Percentiles rank a stretch among this genome's conserved stretches.
Evolutionary conservation across 192 early-diverging fungal species (phyloP).

Genomic region (Backusella mclennaniae): DNA sequence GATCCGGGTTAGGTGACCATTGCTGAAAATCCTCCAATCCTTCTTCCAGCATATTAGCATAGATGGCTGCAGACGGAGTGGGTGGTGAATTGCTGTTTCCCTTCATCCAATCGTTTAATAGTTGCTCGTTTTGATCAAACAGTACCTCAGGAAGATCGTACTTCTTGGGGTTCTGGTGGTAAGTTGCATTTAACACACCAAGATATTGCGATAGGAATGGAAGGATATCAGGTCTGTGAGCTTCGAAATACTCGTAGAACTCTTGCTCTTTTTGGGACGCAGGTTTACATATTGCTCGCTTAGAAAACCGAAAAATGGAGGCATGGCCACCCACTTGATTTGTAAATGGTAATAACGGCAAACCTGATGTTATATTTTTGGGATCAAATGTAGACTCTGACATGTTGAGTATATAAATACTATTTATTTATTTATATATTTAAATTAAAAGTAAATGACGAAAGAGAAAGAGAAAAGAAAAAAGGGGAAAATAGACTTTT

Average conservation of each 20-base stretch:
- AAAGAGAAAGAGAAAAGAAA: background rate
- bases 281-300: conserved; percentile 98
- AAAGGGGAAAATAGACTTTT: background rate
- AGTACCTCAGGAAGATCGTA: conserved; percentile 69
- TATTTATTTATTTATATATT: background rate
- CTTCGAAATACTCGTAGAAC: conserved; percentile 90
- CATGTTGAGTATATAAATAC: background rate
- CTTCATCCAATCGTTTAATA: conserved; percentile 65
- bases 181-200: conserved; percentile 91
- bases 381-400: conserved; percentile 19
- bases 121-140: conserved; percentile 87
- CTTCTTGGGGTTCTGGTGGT: conserved; percentile 31
- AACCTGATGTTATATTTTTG: conserved; percentile 38
- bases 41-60: conserved; percentile 4
- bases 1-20: conserved; percentile 9
- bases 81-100: background rate
- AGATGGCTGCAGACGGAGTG: background rate
- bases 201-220: conserved; percentile 91
- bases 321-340: conserved; percentile 96
- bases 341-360: conserved; percentile 73
- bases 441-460: background rate
- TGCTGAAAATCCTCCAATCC: conserved; percentile 4
- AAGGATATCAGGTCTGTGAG: conserved; percentile 72
- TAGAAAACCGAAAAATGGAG: conserved; percentile 92
- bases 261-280: conserved; percentile 77